These are phyloP conservation scores for Yamadazyma buinensis DNA, from an alignment of 1,139 yeast genomes.

Conservation along the genomic window DNA sequence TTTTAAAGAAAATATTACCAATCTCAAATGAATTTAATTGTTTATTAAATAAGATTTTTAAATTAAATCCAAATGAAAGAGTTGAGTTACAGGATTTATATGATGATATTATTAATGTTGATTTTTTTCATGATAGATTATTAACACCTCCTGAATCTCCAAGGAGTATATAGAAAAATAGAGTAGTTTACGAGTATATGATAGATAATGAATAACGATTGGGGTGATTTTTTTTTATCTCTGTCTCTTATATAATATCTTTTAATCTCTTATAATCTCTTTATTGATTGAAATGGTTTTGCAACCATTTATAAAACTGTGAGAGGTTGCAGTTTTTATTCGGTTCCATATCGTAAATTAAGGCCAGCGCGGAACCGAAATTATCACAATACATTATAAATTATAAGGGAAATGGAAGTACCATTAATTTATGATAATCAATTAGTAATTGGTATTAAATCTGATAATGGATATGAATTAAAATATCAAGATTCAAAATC, in stretches of 20 bases:
- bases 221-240: background rate
- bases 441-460: slow-evolving; percentile 7
- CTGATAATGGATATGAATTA: slow-evolving; percentile 6
- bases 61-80: slow-evolving; percentile 62
- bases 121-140: slow-evolving; percentile 31
- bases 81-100: slow-evolving; percentile 48
- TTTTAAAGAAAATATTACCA: slow-evolving; percentile 52
- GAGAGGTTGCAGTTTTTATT: background rate
- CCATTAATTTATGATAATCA: slow-evolving; percentile 4
- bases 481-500: background rate
- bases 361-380: background rate
- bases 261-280: background rate
- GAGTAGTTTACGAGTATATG: slow-evolving; percentile 1
- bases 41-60: slow-evolving; percentile 53
- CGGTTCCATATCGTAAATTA: background rate
- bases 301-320: background rate
- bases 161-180: slow-evolving; percentile 4
- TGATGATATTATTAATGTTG: slow-evolving; percentile 35
- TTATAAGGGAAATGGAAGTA: slow-evolving; percentile 3
- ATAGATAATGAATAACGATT: slow-evolving; percentile 3
- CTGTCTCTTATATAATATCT: background rate
- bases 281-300: no score
- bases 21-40: slow-evolving; percentile 58
- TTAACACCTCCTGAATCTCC: slow-evolving; percentile 16
- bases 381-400: background rate